Percentiles rank a stretch among this genome's conserved stretches.
Evolutionary conservation across 768 basidiomycete genomes (phyloP).

Genomic region (Leccinum subgranulosum): DNA sequence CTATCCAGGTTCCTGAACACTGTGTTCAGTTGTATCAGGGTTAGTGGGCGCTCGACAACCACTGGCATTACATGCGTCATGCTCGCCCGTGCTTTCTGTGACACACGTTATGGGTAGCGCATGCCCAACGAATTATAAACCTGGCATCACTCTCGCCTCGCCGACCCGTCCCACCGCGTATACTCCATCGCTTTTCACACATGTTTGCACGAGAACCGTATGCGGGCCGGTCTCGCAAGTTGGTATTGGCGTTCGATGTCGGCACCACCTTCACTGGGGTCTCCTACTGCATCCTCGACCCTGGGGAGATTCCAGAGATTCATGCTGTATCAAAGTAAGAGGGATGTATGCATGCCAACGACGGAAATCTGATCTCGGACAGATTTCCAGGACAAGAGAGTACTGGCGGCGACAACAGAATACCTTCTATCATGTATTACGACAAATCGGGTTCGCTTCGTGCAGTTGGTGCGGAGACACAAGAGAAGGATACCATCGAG

Average conservation of each 20-base stretch:
- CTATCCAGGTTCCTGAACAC: neutral
- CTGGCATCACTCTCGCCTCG: neutral
- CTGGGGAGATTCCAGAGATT: slow-evolving; percentile 24
- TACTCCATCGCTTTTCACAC: neutral
- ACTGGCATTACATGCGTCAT: neutral
- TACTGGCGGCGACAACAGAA: slow-evolving; percentile 36
- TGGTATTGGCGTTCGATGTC: slow-evolving; percentile 30
- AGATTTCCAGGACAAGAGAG: slow-evolving; percentile 37
- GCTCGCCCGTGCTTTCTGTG: neutral
- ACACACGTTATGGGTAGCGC: neutral
- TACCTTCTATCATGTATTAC: slow-evolving; percentile 44
- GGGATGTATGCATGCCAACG: no score
- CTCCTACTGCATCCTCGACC: slow-evolving; percentile 39
- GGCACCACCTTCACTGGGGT: slow-evolving; percentile 39
- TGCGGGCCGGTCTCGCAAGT: slow-evolving; percentile 29
- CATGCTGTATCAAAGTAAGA: slow-evolving; percentile 23
- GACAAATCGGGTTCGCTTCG: slow-evolving; percentile 35
- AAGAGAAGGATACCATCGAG: slow-evolving; percentile 30
- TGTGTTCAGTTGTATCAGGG: neutral
- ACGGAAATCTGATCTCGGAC: neutral
- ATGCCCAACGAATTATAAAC: slow-evolving; percentile 4
- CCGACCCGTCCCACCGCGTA: neutral
- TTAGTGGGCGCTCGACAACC: neutral
- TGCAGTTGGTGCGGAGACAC: slow-evolving; percentile 42
- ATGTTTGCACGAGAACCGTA: slow-evolving; percentile 34